Base-by-base conservation (phyloP, 345 rosid genomes). In the Rhizophora apiculata region DNA sequence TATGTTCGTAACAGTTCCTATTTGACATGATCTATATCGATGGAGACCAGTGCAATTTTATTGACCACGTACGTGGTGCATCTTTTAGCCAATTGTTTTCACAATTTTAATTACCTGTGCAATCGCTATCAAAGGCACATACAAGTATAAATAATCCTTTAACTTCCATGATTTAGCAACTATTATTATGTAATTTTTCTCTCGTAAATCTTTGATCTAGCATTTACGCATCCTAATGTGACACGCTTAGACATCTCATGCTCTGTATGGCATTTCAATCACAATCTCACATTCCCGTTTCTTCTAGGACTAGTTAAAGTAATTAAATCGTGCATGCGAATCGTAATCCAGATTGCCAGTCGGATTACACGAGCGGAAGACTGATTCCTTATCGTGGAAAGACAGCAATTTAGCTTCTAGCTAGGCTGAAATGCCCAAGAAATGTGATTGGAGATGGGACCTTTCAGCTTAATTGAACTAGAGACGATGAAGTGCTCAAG, bases 401-500 rank as follows among this genome's bases (percentile, higher is more conserved):
- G 22, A 24, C 30, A 56, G 30, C 60, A 56, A 56, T 56, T 22
- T 24, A 5, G 29, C 30, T 56, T 56, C 60, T 56, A 22, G 59
- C 59, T 21, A 7, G 1, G 24, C 15, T 43, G 0, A 43, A 43
- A 10, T 8, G 60, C 30, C 29, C 30, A 56, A 56, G 60, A 56
- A 56, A 56, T 10, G 24, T 22, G 30, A 56, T 24, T 24, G 60
- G 16, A 27, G 29, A 56, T 21, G 29, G 60, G 29, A 2, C 29
- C 9, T 22, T 55, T 56, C 6, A 22, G 29, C 60, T 10, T 10
- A 56, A 56, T 56, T 21, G 24, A 24, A 22, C 29, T 1, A 24
- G 16, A 56, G 59, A 55, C 8, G 22, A 54, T 62, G 54, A 62
- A 53, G 74, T 71, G 62, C 32, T 54, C 31, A 30, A 39, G 63